A percentile compares a stretch with the other conserved stretches of the same genome.
Conservation (phyloP, 768 basidiomycete genomes). For the Lactarius evosmus region DNA sequence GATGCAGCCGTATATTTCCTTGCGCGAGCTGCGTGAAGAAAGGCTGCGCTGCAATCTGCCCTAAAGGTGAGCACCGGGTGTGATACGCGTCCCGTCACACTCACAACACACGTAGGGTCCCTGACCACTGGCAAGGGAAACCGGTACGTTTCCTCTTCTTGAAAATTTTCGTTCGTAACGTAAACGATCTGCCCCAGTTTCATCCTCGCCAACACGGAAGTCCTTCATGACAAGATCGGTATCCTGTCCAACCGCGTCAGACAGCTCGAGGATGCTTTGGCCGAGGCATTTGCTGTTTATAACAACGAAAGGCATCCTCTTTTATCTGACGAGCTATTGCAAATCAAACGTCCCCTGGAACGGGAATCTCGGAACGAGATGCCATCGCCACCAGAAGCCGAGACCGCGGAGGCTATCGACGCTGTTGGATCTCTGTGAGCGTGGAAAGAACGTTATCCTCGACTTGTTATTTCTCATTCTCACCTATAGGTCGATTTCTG, state of each 20-base stretch:
- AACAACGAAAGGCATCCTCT: slow-evolving; percentile 55
- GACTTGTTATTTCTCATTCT: slow-evolving; percentile 28
- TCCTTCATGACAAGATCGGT: slow-evolving; percentile 65
- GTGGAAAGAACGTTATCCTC: not conserved
- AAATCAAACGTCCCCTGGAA: slow-evolving; percentile 66
- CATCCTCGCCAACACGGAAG: slow-evolving; percentile 68
- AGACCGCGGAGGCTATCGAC: slow-evolving; percentile 55
- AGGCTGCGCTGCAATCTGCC: slow-evolving; percentile 57
- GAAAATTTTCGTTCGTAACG: slow-evolving; percentile 25
- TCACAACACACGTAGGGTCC: slow-evolving; percentile 44
- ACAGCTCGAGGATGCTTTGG: slow-evolving; percentile 65
- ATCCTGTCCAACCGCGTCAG: slow-evolving; percentile 58
- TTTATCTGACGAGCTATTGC: slow-evolving; percentile 56
- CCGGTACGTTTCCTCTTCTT: slow-evolving; percentile 40
- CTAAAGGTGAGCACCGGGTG: slow-evolving; percentile 46
- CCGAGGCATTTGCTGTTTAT: slow-evolving; percentile 47
- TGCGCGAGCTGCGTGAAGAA: slow-evolving; percentile 44
- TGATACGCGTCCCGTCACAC: not conserved
- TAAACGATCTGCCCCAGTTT: slow-evolving; percentile 41
- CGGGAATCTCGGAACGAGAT: slow-evolving; percentile 46
- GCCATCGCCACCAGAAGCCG: slow-evolving; percentile 38
- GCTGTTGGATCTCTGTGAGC: slow-evolving; percentile 61
- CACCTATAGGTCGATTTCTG: slow-evolving; percentile 52
- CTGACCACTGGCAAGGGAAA: slow-evolving; percentile 74
- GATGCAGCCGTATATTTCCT: slow-evolving; percentile 64